A percentile compares a stretch with the other conserved stretches of the same genome.
Evolutionary conservation across 345 rosid species (phyloP).

Genomic region (Capsella bursapastoris): DNA sequence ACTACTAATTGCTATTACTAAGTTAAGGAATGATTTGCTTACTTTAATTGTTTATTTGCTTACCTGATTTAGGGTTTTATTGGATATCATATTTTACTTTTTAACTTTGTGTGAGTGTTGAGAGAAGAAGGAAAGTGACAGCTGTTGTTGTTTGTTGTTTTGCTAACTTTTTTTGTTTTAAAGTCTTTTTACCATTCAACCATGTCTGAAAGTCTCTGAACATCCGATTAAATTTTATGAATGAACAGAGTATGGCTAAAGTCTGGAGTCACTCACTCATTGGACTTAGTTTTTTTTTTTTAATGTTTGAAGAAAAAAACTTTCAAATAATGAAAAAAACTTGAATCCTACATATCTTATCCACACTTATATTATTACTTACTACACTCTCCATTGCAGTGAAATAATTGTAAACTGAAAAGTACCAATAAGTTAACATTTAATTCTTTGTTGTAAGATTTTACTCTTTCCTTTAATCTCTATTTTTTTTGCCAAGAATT

Average conservation of each 20-base stretch:
- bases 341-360: neutral
- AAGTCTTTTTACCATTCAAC: too few relatives aligned
- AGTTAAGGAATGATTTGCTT: slow-evolving; percentile 32
- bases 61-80: slow-evolving; percentile 54
- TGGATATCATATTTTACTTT: slow-evolving; percentile 26
- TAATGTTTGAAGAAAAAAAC: neutral
- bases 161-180: too few relatives aligned
- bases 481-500: too few relatives aligned
- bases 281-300: too few relatives aligned
- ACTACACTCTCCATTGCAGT: neutral
- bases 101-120: neutral
- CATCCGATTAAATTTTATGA: slow-evolving; percentile 31
- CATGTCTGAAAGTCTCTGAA: neutral
- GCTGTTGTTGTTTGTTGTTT: too few relatives aligned
- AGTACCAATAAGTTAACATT: too few relatives aligned
- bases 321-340: neutral
- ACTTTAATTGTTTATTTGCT: slow-evolving; percentile 37
- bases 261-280: too few relatives aligned
- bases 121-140: neutral
- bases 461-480: too few relatives aligned
- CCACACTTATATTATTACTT: neutral
- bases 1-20: slow-evolving; percentile 11
- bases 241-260: neutral
- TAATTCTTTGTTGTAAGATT: too few relatives aligned
- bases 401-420: neutral